Evolutionary conservation across 768 basidiomycete species (phyloP), one percentile per base, ranked within the genome.

Genomic region (Imleria badia): DNA sequence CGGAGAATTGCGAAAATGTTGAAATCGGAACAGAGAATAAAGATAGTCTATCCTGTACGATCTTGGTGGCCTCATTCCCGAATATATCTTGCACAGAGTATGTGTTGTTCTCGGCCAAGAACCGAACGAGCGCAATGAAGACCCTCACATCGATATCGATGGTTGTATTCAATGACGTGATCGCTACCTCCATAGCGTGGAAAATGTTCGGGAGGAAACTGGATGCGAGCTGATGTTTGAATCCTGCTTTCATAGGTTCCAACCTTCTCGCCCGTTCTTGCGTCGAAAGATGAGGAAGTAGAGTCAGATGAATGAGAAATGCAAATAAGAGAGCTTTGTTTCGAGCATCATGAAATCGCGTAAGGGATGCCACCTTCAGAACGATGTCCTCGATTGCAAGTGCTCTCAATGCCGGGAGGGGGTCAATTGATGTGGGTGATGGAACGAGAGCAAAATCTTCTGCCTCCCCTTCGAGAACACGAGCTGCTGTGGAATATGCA

Each of bases 61-160:
- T 34, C 8, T 54, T 44, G 11, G 63, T 52, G 12, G 72, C 56
- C 6, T 65, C 60, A 1, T 63, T 45, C 2, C 73, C 75, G 15
- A 75, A 35, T 23, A 78, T 41, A 9, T 70, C 53, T 19, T 45
- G 51, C 11, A 69, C 13, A 5, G 70, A 59, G 19, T 67, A 35
- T 1, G 46, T 45, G 17, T 48, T 49, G 26, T 70, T 56, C 14
- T 63, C 47, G 8, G 73, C 64, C 20, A 75, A 35, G 58, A 75
- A 73, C 12, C 68, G 68, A 36, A 85, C 48, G 22, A 85, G 68
- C 15, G 74, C 66, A 15, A 72, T 51, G 62, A 82, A 86, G 11
- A 85, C 66, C 34, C 76, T 71, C 14, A 80, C 80, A 59, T 87
- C 86, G 7, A 86, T 48, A 49, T 84, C 79, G n/a, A 78, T 55